These are phyloP conservation scores for Pulveroboletus sp. DNA, from an alignment of 768 basidiomycete genomes.

Conservation along the genomic window DNA sequence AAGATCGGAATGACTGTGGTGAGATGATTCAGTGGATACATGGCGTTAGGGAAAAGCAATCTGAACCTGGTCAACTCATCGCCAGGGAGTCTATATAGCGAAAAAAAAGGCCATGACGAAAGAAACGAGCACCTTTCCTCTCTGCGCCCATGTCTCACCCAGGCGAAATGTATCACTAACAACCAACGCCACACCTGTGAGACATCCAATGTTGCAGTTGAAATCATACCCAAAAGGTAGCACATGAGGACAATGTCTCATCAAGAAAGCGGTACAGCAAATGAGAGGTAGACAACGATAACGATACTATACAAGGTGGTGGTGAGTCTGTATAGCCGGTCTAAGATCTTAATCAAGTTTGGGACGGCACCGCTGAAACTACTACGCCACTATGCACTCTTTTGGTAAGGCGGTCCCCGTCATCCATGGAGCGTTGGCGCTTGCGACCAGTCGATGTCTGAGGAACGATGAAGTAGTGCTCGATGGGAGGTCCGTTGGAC, in stretches of 20 bases:
- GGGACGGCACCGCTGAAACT: conserved; percentile 13
- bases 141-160: conserved; percentile 11
- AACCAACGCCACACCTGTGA: conserved; percentile 1
- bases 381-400: conserved; percentile 16
- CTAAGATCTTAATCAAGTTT: conserved; percentile 9
- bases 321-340: conserved; percentile 2
- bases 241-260: not conserved
- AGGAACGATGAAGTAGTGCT: conserved; percentile 35
- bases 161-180: not conserved
- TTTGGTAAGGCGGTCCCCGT: conserved; percentile 23
- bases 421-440: conserved; percentile 27
- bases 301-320: conserved; percentile 27
- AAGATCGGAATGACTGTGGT: not conserved
- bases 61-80: not conserved
- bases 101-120: not conserved
- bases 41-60: not conserved
- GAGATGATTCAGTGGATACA: conserved; percentile 3
- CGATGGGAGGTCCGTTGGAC: conserved; percentile 34
- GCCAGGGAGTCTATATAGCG: not conserved
- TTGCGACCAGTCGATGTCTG: conserved; percentile 20
- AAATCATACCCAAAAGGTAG: not conserved
- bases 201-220: not conserved
- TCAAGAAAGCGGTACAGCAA: conserved; percentile 2
- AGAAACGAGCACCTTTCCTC: not conserved
- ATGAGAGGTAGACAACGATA: conserved; percentile 19